These are phyloP conservation scores for Astrephomene gubernaculifera DNA, from an alignment of 139 green algal genomes.

Conservation along the genomic window DNA sequence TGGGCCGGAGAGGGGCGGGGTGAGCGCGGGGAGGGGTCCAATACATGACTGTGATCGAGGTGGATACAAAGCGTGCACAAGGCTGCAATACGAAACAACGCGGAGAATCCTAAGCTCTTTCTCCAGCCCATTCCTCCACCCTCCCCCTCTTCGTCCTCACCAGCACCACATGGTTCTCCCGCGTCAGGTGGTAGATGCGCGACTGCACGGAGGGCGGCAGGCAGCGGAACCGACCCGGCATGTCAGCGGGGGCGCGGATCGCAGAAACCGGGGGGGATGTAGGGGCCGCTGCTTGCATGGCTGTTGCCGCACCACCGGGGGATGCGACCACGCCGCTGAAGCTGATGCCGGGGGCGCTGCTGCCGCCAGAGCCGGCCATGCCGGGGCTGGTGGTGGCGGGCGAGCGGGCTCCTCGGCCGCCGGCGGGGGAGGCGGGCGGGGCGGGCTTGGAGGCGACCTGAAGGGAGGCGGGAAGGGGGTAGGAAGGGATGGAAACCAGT, in stretches of 20 bases:
- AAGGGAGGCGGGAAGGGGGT: background rate
- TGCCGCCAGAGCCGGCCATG: background rate
- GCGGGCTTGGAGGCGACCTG: slow-evolving; percentile 22
- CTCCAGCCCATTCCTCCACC: background rate
- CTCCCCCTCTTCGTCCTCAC: background rate
- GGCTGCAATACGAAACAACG: no score
- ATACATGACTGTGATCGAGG: background rate
- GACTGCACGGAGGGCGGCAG: slow-evolving; percentile 30
- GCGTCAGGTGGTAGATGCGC: slow-evolving; percentile 31
- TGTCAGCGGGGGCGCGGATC: slow-evolving; percentile 28
- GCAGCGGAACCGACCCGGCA: slow-evolving; percentile 40
- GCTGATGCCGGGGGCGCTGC: background rate
- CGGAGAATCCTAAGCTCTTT: background rate
- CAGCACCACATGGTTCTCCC: slow-evolving; percentile 44
- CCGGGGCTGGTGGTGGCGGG: background rate
- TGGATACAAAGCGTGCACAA: no score
- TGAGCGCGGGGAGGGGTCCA: background rate
- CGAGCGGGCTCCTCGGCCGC: background rate
- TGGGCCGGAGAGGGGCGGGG: background rate
- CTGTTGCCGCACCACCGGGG: no score
- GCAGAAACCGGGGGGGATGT: background rate
- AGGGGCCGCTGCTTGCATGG: background rate
- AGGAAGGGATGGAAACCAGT: no score
- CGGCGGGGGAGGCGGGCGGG: background rate
- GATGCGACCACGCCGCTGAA: no score